A percentile compares a stretch with the other conserved stretches of the same genome.
Evolutionary conservation across 1,139 yeast genomes (phyloP).

Genomic region (Scheffersomyces titani): DNA sequence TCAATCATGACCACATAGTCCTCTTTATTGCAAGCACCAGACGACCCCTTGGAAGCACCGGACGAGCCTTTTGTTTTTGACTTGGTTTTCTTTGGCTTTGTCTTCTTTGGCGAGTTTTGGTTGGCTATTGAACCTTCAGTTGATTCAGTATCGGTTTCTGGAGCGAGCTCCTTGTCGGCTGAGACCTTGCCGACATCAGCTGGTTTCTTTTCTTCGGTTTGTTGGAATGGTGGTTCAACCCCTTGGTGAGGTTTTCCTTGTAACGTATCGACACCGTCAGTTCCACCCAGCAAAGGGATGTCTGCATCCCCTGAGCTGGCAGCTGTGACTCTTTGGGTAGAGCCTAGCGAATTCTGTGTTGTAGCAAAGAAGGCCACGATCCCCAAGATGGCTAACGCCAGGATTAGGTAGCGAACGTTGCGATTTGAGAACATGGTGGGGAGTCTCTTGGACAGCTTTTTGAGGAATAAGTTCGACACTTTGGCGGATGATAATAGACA

Average conservation of each 20-base stretch:
- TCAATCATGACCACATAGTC: constrained; percentile 83
- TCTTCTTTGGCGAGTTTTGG: background rate
- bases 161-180: constrained; percentile 24
- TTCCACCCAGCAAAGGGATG: constrained; percentile 2
- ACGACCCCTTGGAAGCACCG: constrained; percentile 3
- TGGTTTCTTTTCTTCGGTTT: constrained; percentile 7
- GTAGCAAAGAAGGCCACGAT: constrained; percentile 38
- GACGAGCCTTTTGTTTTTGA: background rate
- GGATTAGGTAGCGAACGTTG: constrained; percentile 36
- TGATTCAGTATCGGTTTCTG: constrained; percentile 1
- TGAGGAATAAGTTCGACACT: constrained; percentile 1
- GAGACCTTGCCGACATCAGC: constrained; percentile 11
- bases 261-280: constrained; percentile 27
- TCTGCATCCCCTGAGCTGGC: constrained; percentile 23
- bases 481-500: constrained; percentile 5
- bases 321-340: constrained; percentile 29
- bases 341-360: constrained; percentile 30
- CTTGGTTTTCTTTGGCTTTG: background rate
- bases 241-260: constrained; percentile 38
- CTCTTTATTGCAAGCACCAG: constrained; percentile 27
- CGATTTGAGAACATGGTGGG: constrained; percentile 36
- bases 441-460: background rate
- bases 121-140: background rate
- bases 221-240: constrained; percentile 36
- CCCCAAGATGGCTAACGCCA: constrained; percentile 35